Base-by-base conservation (phyloP, 495 filamentous ascomycete genomes). In the Daldinia childiae region DNA sequence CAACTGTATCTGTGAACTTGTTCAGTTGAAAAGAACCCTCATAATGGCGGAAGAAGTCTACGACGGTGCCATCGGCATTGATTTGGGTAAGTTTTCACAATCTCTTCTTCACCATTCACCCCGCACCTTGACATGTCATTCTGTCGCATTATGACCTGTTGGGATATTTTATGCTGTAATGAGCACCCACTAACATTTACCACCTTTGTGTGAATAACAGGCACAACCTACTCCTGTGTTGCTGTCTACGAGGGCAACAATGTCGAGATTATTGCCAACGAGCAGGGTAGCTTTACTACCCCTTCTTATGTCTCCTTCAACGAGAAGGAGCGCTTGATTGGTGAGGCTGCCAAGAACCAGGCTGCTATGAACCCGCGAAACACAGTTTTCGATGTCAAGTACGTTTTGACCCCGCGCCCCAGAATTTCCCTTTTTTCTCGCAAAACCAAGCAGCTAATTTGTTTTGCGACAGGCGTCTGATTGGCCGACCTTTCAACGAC, bases 221-320 rank as follows among this genome's bases (percentile, higher is more conserved):
- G 94, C 80, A 99, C 95, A 64, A 99, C 95, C 81, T 99, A 99
- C 89, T 98, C 95, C 78, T 99, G 95, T 86, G 95, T 98, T 83
- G 95, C 95, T 85, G 95, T 93, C 84, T 99, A 98, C 85, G 95
- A 98, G 83, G 95, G 95, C 81, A 94, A 90, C 85, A 97, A 96
- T 87, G 95, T 99, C 77, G 95, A 99, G 82, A 99, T 99, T 88
- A 99, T 98, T 79, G 94, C 93, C 89, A 99, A 97, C 84, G 95
- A 98, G 88, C 95, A 99, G 88, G 95, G 95, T 87, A 96, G 93
- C 87, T 94, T 97, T 76, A 98, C 95, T 66, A 98, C 95, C 38
- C 95, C 95, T 51, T 98, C 95, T 17, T 99, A 97, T 85, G 95
- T 99, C 80, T 93, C 92, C 73, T 98, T 99, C 91, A 98, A 95